These are phyloP conservation scores for Quercus alba DNA, from an alignment of 306 rosid genomes.

Conservation along the genomic window DNA sequence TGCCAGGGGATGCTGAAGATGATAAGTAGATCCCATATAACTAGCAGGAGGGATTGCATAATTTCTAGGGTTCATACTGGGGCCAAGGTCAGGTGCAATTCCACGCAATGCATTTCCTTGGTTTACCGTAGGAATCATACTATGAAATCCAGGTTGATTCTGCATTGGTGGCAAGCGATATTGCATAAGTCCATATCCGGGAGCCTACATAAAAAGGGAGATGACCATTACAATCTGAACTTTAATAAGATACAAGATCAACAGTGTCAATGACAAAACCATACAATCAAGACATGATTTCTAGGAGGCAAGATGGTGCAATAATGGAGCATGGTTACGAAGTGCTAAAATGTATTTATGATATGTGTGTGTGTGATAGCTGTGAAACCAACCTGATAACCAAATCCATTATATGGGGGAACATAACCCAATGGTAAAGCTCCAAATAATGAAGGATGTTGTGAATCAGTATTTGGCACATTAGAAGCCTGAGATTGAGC, in stretches of 20 bases:
- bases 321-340: constrained; percentile 3
- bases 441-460: constrained; percentile 87
- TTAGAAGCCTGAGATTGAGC: constrained; percentile 83
- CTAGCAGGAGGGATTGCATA: constrained; percentile 67
- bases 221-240: constrained; percentile 19
- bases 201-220: constrained; percentile 52
- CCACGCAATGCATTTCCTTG: constrained; percentile 80
- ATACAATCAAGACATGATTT: constrained; percentile 6
- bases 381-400: constrained; percentile 72
- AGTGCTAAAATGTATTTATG: not conserved
- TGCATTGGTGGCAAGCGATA: constrained; percentile 90
- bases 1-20: constrained; percentile 82
- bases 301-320: constrained; percentile 1
- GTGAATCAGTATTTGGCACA: constrained; percentile 60
- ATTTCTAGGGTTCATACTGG: constrained; percentile 66
- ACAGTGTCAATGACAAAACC: not conserved
- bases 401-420: constrained; percentile 90
- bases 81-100: constrained; percentile 58
- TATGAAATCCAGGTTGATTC: constrained; percentile 87
- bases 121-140: constrained; percentile 73
- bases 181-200: constrained; percentile 86
- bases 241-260: not conserved
- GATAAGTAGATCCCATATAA: constrained; percentile 73
- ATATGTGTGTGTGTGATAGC: not conserved
- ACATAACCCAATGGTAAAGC: constrained; percentile 87